Evolutionary conservation across 1,284 basidiomycete species (phyloP), one percentile per base, ranked within the genome.

Genomic region (Xerocomus minutiporus): DNA sequence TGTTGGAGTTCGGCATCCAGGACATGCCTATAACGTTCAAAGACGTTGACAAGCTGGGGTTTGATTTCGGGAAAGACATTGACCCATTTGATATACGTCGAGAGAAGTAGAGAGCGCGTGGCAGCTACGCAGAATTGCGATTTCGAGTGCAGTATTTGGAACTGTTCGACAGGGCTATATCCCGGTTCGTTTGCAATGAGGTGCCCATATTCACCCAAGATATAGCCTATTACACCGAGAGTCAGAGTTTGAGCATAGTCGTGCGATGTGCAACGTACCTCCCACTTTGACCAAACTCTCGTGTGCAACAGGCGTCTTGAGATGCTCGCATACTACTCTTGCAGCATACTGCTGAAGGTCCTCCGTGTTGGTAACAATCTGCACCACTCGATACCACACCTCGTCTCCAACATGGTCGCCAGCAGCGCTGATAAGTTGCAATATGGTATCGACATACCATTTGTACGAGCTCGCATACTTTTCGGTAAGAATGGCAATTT

Each of bases 31-130:
- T 97, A 99, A n/a, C 93, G 90, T 62, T 97, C 93, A 65, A 99
- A 96, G 57, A 99, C 93, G 69, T 89, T 91, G 63, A 97, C 68
- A 23, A 99, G 82, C 65, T 97, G 93, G 23, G 88, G 82, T 61
- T 96, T 95, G 72, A 99, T 97, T 72, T 99, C 97, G 7, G 97
- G 97, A 74, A 99, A 99, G 50, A 99, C 87, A 69, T 99, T 99
- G 57, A 97, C 91, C 96, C 93, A 97, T 78, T 99, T 99, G 75
- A 98, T 88, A 70, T 99, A 99, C 1, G 97, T 97, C 7, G 96
- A 96, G 13, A 99, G 76, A 25, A 99, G 81, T 42, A 99, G 79
- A 0, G 95, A 91, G 29, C 96, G 84, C 6, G 97, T 99, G 28
- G 93, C 77, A 2, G 95, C 93, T 38, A 92, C 84, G 69, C 96